phyloP scores from a whole-genome alignment of 2,329 filamentous ascomycete genomes.

The Colletotrichum filicis region DNA sequence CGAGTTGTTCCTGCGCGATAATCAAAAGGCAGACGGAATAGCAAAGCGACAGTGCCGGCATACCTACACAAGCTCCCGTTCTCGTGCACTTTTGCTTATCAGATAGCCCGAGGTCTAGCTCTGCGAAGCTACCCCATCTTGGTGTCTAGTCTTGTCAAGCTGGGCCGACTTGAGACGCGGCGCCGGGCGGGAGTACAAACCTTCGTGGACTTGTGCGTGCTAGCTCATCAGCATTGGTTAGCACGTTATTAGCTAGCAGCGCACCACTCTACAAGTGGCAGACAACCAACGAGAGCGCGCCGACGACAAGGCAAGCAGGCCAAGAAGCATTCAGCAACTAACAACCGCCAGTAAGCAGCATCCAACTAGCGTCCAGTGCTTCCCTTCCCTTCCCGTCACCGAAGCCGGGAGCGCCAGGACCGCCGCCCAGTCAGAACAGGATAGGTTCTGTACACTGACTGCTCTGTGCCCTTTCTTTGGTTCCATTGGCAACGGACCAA shows the following conservation, averaged over 20 bases:
- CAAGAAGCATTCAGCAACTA: too few species aligned
- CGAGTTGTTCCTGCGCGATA: neutral
- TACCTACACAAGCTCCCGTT: neutral
- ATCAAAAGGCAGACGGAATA: neutral
- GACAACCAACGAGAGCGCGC: neutral
- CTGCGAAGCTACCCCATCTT: neutral
- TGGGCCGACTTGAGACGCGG: conserved; percentile 5
- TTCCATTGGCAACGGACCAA: neutral
- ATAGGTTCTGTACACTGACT: neutral
- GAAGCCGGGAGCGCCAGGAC: neutral
- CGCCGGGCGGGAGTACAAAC: neutral
- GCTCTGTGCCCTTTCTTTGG: neutral
- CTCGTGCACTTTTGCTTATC: neutral
- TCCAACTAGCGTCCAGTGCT: conserved; percentile 4
- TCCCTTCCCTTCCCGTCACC: conserved; percentile 4
- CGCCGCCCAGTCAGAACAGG: neutral
- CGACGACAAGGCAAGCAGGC: neutral
- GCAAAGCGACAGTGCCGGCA: neutral
- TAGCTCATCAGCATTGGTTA: neutral
- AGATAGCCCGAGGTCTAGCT: neutral
- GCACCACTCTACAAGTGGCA: neutral
- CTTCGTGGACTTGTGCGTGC: neutral
- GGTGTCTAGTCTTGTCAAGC: neutral
- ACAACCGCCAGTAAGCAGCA: too few species aligned
- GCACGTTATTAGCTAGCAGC: neutral